These are phyloP conservation scores for Torulaspora globosa DNA, from an alignment of 1,139 yeast genomes.

Conservation along the genomic window DNA sequence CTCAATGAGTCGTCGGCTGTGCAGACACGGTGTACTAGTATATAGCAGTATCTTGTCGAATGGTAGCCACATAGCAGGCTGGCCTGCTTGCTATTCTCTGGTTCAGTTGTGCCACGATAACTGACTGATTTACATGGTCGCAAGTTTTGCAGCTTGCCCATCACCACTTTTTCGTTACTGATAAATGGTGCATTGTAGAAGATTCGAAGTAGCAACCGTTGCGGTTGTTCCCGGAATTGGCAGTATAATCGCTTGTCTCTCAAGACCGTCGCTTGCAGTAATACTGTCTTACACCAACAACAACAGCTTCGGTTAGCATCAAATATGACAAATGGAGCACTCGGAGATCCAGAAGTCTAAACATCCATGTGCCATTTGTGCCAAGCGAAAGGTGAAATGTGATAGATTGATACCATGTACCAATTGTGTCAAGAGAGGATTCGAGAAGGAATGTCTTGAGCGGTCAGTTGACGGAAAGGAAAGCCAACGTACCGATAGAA, in stretches of 20 bases:
- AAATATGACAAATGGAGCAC: slow-evolving; percentile 7
- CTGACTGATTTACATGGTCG: too few species aligned
- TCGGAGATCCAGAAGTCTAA: slow-evolving; percentile 15
- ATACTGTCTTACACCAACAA: not conserved
- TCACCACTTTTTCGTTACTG: too few species aligned
- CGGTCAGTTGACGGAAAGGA: slow-evolving; percentile 4
- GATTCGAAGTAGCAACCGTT: too few species aligned
- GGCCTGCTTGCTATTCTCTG: too few species aligned
- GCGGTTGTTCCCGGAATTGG: not conserved
- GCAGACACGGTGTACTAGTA: not conserved
- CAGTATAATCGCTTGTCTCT: not conserved
- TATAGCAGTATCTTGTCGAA: not conserved
- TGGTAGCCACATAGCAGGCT: not conserved
- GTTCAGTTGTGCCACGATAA: too few species aligned
- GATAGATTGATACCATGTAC: slow-evolving; percentile 36
- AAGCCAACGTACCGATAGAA: not conserved
- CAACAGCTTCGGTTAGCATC: not conserved
- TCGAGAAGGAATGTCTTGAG: slow-evolving; percentile 25
- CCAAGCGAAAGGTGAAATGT: slow-evolving; percentile 34
- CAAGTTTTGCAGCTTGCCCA: too few species aligned
- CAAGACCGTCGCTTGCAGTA: not conserved
- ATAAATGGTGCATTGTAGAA: too few species aligned
- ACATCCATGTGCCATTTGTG: slow-evolving; percentile 30
- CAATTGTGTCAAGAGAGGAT: slow-evolving; percentile 32
- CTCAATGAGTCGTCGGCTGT: too few species aligned